phyloP scores from a whole-genome alignment of 306 rosid species.

The Glycine latifolia region DNA sequence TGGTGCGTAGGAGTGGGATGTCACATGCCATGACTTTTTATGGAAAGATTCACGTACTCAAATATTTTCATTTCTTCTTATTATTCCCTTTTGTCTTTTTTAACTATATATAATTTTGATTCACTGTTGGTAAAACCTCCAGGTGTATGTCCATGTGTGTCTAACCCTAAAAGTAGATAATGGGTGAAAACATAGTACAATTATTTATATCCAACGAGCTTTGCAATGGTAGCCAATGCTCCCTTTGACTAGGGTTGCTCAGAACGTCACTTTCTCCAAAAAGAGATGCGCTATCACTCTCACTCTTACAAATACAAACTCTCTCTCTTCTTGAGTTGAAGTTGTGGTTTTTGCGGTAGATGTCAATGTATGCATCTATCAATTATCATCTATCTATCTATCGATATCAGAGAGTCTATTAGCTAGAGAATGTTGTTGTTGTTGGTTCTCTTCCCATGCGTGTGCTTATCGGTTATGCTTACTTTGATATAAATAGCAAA shows the following conservation, averaged over 20 bases:
- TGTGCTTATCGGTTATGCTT: constrained; percentile 70
- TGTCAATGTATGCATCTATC: constrained; percentile 24
- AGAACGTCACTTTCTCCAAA: constrained; percentile 75
- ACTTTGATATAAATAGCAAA: constrained; percentile 31
- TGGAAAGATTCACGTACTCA: constrained; percentile 49
- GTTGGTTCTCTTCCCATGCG: constrained; percentile 66
- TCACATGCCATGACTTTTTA: constrained; percentile 52
- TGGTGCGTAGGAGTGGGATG: constrained; percentile 49
- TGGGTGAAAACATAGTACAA: constrained; percentile 54
- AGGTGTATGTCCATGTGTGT: constrained; percentile 51
- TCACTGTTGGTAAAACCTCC: constrained; percentile 39
- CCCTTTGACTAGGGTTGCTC: constrained; percentile 75
- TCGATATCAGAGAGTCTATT: constrained; percentile 48
- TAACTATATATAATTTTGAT: not conserved
- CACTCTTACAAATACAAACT: constrained; percentile 22
- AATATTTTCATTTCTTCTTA: constrained; percentile 23
- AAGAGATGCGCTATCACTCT: constrained; percentile 58
- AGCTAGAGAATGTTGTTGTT: constrained; percentile 58
- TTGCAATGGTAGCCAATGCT: constrained; percentile 55
- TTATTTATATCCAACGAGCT: constrained; percentile 63
- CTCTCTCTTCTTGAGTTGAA: constrained; percentile 14
- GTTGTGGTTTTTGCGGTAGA: constrained; percentile 12
- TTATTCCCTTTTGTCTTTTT: constrained; percentile 34
- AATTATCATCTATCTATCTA: constrained; percentile 2
- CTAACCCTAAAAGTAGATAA: constrained; percentile 47